phyloP scores from a whole-genome alignment of 371 early-diverging fungal genomes.

The Mortierella sp. region DNA sequence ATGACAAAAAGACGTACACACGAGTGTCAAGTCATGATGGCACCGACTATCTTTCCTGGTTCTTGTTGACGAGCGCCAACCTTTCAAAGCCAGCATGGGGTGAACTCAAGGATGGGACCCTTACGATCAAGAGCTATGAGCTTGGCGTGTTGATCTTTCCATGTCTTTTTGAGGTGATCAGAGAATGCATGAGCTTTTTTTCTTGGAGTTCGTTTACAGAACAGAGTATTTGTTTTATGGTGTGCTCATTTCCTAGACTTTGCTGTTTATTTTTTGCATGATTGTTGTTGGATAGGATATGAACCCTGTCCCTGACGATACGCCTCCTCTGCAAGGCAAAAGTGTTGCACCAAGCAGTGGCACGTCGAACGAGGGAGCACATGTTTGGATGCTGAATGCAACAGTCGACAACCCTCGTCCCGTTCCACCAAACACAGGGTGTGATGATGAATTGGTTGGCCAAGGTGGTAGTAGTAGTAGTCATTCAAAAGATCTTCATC shows the following conservation, averaged over 20 bases:
- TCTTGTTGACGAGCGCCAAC: constrained; percentile 65
- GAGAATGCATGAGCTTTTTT: background rate
- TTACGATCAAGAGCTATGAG: constrained; percentile 63
- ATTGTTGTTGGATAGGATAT: too few species aligned
- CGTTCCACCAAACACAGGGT: background rate
- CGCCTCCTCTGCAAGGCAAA: too few species aligned
- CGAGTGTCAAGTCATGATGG: constrained; percentile 47
- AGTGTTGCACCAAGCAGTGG: too few species aligned
- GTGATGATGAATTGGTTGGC: constrained; percentile 4
- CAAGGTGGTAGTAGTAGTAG: constrained; percentile 2
- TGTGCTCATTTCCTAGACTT: too few species aligned
- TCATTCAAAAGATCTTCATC: too few species aligned
- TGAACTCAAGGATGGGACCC: constrained; percentile 15
- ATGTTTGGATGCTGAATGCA: constrained; percentile 37
- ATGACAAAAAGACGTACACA: constrained; percentile 54
- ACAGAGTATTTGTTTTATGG: too few species aligned
- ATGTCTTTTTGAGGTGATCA: constrained; percentile 57
- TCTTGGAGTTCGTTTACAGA: too few species aligned
- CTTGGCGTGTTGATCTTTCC: constrained; percentile 65
- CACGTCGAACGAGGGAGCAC: constrained; percentile 8
- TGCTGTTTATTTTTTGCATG: too few species aligned
- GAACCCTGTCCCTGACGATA: too few species aligned
- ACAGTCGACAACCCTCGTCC: constrained; percentile 29
- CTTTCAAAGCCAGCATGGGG: constrained; percentile 59
- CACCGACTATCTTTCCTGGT: constrained; percentile 60